Conservation (phyloP, 1,139 yeast species). For the Wickerhamiella pararugosa region DNA sequence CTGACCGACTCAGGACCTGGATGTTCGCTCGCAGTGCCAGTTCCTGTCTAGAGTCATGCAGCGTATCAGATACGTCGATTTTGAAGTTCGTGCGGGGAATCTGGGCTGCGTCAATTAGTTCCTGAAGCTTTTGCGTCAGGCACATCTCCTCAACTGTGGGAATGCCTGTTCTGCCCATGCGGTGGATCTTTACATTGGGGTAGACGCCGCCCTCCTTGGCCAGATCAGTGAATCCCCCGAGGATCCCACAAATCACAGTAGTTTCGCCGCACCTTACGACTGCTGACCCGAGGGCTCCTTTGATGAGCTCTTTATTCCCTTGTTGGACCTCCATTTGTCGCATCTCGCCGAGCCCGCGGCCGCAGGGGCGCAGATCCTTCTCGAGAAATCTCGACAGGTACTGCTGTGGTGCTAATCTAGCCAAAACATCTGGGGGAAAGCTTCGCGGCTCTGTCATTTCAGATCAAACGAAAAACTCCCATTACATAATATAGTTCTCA, state of each 20-base stretch:
- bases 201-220: conserved; percentile 34
- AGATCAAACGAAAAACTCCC: too few relatives aligned
- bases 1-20: conserved; percentile 65
- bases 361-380: conserved; percentile 46
- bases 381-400: conserved; percentile 73
- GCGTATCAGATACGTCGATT: conserved; percentile 19
- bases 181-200: conserved; percentile 67
- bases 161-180: conserved; percentile 51
- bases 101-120: conserved; percentile 24
- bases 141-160: conserved; percentile 89
- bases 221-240: conserved; percentile 44
- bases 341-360: conserved; percentile 56
- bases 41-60: conserved; percentile 26
- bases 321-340: conserved; percentile 35
- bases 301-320: conserved; percentile 13
- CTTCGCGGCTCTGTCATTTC: conserved; percentile 25
- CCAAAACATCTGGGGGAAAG: conserved; percentile 71
- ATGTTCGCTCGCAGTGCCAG: conserved; percentile 61
- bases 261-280: conserved; percentile 64
- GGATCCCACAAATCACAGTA: conserved; percentile 57
- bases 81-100: conserved; percentile 23
- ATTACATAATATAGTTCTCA: background rate
- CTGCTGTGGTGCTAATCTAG: conserved; percentile 73
- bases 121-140: conserved; percentile 52
- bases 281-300: conserved; percentile 44